These are phyloP conservation scores for Tilletia horrida DNA, from an alignment of 1,284 basidiomycete genomes.

Conservation along the genomic window DNA sequence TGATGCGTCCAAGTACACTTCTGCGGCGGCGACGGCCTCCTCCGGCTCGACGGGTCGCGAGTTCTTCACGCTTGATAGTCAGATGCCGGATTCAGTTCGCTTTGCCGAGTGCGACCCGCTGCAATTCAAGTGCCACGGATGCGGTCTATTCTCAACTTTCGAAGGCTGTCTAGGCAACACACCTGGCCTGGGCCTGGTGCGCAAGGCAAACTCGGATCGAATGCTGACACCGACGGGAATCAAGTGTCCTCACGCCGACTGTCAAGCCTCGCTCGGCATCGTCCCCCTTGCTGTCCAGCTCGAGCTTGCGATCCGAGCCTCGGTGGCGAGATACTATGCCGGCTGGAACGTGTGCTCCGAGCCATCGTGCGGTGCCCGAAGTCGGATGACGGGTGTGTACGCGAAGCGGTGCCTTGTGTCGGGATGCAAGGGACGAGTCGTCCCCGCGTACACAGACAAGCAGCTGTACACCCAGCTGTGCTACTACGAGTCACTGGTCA, in stretches of 20 bases:
- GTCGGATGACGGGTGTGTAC: slow-evolving; percentile 89
- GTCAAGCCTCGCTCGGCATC: slow-evolving; percentile 61
- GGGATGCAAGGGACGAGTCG: slow-evolving; percentile 39
- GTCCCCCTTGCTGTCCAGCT: slow-evolving; percentile 77
- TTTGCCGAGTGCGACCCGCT: slow-evolving; percentile 56
- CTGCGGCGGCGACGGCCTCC: slow-evolving; percentile 56
- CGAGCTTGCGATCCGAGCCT: slow-evolving; percentile 74
- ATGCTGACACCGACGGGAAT: slow-evolving; percentile 55
- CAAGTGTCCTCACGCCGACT: slow-evolving; percentile 60
- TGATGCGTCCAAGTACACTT: slow-evolving; percentile 73
- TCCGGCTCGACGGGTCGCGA: slow-evolving; percentile 62
- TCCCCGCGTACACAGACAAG: slow-evolving; percentile 43
- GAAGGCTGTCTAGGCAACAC: slow-evolving; percentile 22
- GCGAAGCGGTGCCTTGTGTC: slow-evolving; percentile 60
- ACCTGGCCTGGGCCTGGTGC: slow-evolving; percentile 3
- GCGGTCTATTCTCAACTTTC: slow-evolving; percentile 29
- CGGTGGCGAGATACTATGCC: slow-evolving; percentile 80
- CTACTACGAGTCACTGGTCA: slow-evolving; percentile 46
- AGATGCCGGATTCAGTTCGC: slow-evolving; percentile 80
- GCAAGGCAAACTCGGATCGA: slow-evolving; percentile 7
- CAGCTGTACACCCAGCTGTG: slow-evolving; percentile 50
- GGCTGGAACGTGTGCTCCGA: slow-evolving; percentile 86
- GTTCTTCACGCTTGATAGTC: slow-evolving; percentile 82
- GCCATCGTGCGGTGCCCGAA: slow-evolving; percentile 73
- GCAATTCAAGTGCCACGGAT: slow-evolving; percentile 36